A percentile compares a stretch with the other conserved stretches of the same genome.
Evolutionary conservation across 1,284 basidiomycete species (phyloP).

Genomic region (Cryptococcus sp.): DNA sequence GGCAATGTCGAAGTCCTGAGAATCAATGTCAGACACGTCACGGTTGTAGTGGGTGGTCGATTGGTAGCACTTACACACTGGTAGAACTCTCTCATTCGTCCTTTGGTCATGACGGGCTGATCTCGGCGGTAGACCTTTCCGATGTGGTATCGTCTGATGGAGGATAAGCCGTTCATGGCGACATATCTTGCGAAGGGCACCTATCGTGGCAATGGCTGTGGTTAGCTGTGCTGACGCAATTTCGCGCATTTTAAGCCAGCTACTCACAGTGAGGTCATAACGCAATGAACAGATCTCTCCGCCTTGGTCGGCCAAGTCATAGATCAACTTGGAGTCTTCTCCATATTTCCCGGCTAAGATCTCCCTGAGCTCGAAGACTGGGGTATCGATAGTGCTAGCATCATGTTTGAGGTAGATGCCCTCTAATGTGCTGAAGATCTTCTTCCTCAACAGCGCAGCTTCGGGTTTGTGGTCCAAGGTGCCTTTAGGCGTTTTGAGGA

Average conservation of each 20-base stretch:
- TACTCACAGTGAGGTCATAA: constrained; percentile 86
- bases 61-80: constrained; percentile 72
- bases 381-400: constrained; percentile 91
- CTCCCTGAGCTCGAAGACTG: constrained; percentile 97
- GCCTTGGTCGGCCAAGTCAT: constrained; percentile 97
- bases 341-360: constrained; percentile 95
- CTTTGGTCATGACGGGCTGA: constrained; percentile 96
- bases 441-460: constrained; percentile 90
- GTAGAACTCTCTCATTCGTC: constrained; percentile 97
- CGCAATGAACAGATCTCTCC: constrained; percentile 92
- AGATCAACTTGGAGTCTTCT: constrained; percentile 97
- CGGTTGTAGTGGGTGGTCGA: not conserved
- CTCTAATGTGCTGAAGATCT: constrained; percentile 87
- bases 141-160: constrained; percentile 90
- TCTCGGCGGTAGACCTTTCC: constrained; percentile 97
- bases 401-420: constrained; percentile 87
- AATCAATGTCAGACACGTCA: constrained; percentile 10
- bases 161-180: constrained; percentile 83
- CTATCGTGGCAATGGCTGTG: constrained; percentile 29
- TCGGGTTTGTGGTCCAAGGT: constrained; percentile 93
- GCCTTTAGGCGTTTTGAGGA: constrained; percentile 63
- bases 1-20: constrained; percentile 92
- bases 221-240: no score
- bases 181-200: constrained; percentile 92
- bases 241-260: not conserved